These are phyloP conservation scores for Bromus sterilis DNA, from an alignment of 176 grass and related monocot species.

Conservation along the genomic window DNA sequence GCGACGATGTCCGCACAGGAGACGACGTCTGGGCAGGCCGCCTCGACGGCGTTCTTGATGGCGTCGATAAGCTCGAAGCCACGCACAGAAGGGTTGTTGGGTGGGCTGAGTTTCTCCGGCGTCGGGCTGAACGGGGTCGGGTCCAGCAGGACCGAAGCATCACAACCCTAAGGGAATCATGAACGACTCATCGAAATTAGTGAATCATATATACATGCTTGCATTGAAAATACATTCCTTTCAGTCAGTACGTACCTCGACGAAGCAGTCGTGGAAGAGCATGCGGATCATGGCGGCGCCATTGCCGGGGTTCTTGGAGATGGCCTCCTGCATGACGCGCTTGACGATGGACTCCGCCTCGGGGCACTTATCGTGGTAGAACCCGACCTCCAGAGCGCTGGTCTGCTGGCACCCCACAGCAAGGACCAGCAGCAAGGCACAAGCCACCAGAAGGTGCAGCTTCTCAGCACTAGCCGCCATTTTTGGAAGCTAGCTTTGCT, in stretches of 20 bases:
- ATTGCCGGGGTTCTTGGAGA: slow-evolving; percentile 7
- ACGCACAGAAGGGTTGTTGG: neutral
- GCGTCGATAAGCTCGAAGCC: neutral
- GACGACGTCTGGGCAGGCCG: slow-evolving; percentile 14
- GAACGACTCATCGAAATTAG: too few relatives aligned
- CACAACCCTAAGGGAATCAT: neutral
- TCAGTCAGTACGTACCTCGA: too few relatives aligned
- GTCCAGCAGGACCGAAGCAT: neutral
- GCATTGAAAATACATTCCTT: too few relatives aligned
- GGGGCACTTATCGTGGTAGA: slow-evolving; percentile 28
- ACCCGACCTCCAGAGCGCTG: neutral
- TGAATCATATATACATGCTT: too few relatives aligned
- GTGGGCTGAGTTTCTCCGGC: too few relatives aligned
- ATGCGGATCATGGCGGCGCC: slow-evolving; percentile 38
- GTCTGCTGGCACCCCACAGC: too few relatives aligned
- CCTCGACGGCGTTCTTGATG: slow-evolving; percentile 7
- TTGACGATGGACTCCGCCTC: slow-evolving; percentile 24
- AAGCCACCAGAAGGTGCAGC: too few relatives aligned
- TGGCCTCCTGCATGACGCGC: neutral
- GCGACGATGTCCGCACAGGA: slow-evolving; percentile 46
- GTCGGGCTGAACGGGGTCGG: neutral
- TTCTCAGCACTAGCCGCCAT: too few relatives aligned
- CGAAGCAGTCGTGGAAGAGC: slow-evolving; percentile 64
- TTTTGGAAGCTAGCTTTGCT: too few relatives aligned
- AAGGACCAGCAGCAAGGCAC: too few relatives aligned